Conservation (phyloP, 2,329 filamentous ascomycete genomes). For the Verruconis gallopava region DNA sequence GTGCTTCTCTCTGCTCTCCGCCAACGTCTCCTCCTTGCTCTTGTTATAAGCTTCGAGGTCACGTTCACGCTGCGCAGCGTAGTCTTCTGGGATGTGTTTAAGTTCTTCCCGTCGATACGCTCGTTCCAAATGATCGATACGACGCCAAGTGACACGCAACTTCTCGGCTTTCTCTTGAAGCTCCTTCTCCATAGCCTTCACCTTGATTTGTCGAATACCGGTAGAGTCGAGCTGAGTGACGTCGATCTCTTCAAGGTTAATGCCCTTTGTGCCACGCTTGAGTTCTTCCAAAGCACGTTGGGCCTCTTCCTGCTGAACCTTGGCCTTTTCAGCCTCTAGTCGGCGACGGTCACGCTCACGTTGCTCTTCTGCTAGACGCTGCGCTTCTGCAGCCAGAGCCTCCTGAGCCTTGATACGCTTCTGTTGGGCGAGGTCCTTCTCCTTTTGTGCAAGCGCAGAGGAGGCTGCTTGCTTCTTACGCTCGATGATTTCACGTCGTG, state of each 20-base stretch:
- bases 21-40: conserved; percentile 62
- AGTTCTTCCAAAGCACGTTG: conserved; percentile 91
- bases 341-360: conserved; percentile 80
- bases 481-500: conserved; percentile 80
- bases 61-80: conserved; percentile 63
- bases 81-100: conserved; percentile 82
- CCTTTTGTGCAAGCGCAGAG: conserved; percentile 72
- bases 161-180: conserved; percentile 93
- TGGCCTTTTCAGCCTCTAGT: conserved; percentile 73
- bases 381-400: conserved; percentile 77
- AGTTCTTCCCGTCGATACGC: conserved; percentile 91
- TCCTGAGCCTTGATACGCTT: conserved; percentile 80
- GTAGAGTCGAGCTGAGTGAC: conserved; percentile 48
- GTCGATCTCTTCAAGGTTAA: conserved; percentile 80
- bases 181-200: conserved; percentile 90
- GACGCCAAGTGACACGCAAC: conserved; percentile 82
- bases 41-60: conserved; percentile 73
- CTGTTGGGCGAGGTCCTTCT: conserved; percentile 82
- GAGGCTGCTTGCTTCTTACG: conserved; percentile 96
- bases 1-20: conserved; percentile 76
- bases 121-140: conserved; percentile 92
- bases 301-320: conserved; percentile 49
- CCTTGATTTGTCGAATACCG: conserved; percentile 83
- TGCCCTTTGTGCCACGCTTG: conserved; percentile 71
- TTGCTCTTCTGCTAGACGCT: conserved; percentile 83